Evolutionary conservation across 1,139 yeast genomes (phyloP), one percentile per base, ranked within the genome.

Genomic region (Pichia kudriavzevii): DNA sequence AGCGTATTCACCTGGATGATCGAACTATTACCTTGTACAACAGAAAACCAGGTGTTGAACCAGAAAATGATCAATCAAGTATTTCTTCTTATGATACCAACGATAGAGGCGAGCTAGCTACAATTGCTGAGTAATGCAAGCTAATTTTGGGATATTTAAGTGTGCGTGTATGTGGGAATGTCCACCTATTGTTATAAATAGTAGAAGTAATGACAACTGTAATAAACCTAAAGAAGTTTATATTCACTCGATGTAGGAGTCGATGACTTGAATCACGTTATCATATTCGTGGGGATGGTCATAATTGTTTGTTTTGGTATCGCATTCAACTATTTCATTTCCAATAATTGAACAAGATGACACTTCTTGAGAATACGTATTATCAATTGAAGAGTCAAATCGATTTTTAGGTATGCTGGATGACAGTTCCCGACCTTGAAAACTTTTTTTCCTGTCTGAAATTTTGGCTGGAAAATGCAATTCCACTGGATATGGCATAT

Each of bases 381-480:
- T n/a, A n/a, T n/a, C n/a, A n/a, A n/a, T n/a, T n/a, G n/a, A n/a
- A n/a, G n/a, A n/a, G n/a, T n/a, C n/a, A n/a, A n/a, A n/a, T n/a
- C n/a, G n/a, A n/a, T n/a, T n/a, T n/a, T n/a, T n/a, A n/a, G n/a
- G n/a, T n/a, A n/a, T n/a, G n/a, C n/a, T n/a, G n/a, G n/a, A n/a
- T n/a, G n/a, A n/a, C n/a, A n/a, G n/a, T n/a, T n/a, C n/a, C n/a
- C n/a, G n/a, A n/a, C n/a, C n/a, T n/a, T n/a, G n/a, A n/a, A n/a
- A n/a, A n/a, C n/a, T n/a, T n/a, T n/a, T n/a, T n/a, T n/a, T 21
- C 13, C 22, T 25, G 14, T 25, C 30, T 5, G 55, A 45, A 7
- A 52, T 50, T 35, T 52, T 52, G 15, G 44, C 39, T 1, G 57
- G 57, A 21, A 52, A 52, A 2, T 41, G 41, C 10, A 52, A 39